phyloP scores from a whole-genome alignment of 192 early-diverging fungal genomes.

The Anaeromyces robustus region DNA sequence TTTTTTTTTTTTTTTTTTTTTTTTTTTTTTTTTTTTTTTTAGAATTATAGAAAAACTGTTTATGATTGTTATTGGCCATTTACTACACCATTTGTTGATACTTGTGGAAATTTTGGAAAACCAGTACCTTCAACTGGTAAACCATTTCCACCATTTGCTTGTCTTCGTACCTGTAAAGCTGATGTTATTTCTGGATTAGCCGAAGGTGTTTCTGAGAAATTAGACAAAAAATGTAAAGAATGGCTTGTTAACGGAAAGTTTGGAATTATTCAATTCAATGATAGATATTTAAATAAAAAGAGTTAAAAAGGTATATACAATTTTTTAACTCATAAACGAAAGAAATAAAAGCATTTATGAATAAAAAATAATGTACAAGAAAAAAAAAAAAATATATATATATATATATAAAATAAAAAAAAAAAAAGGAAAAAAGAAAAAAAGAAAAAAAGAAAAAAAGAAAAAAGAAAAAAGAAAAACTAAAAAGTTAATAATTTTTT shows the following conservation, averaged over 20 bases:
- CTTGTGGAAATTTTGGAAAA: slow-evolving; percentile 39
- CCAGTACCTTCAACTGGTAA: background rate
- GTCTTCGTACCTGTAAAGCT: slow-evolving; percentile 75
- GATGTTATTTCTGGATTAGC: slow-evolving; percentile 63
- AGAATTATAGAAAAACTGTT: slow-evolving; percentile 27
- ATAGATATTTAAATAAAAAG: background rate
- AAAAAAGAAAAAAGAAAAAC: too few relatives aligned
- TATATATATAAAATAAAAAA: too few relatives aligned
- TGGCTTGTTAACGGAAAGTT: slow-evolving; percentile 34
- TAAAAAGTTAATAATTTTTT: too few relatives aligned
- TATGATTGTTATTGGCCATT: slow-evolving; percentile 78
- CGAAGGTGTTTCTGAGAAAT: slow-evolving; percentile 29
- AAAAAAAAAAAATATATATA: too few relatives aligned
- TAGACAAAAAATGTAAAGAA: slow-evolving; percentile 19
- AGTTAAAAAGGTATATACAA: too few relatives aligned
- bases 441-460: too few relatives aligned
- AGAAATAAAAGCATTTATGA: too few relatives aligned
- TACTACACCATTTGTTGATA: slow-evolving; percentile 65
- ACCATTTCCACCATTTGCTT: slow-evolving; percentile 49
- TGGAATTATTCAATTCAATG: slow-evolving; percentile 12
- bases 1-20: background rate
- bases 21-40: background rate
- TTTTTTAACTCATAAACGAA: too few relatives aligned
- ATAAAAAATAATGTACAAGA: too few relatives aligned
- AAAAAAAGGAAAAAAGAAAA: too few relatives aligned